These are phyloP conservation scores for Suillus lakei DNA, from an alignment of 768 basidiomycete species.

Conservation along the genomic window DNA sequence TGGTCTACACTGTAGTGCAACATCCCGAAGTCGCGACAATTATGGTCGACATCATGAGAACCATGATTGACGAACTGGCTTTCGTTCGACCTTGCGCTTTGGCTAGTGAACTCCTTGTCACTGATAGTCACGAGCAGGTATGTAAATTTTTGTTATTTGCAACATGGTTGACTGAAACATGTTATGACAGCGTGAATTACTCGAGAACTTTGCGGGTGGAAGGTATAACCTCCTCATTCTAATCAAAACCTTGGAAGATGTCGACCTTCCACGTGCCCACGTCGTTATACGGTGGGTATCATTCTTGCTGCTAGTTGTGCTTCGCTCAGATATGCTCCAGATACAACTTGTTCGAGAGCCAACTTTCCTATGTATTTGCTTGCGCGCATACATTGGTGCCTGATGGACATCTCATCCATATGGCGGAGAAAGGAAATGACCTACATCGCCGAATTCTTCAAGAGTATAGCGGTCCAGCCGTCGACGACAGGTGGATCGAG, in stretches of 20 bases:
- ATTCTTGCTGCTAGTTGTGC: not conserved
- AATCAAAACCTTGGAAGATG: constrained; percentile 61
- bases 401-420: constrained; percentile 60
- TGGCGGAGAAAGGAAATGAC: constrained; percentile 65
- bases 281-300: constrained; percentile 63
- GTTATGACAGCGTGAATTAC: constrained; percentile 47
- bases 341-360: constrained; percentile 66
- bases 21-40: constrained; percentile 55
- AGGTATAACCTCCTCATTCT: constrained; percentile 67
- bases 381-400: constrained; percentile 52
- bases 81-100: constrained; percentile 63
- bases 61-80: constrained; percentile 50
- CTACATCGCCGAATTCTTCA: constrained; percentile 57
- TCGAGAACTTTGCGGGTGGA: constrained; percentile 55
- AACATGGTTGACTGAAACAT: constrained; percentile 11
- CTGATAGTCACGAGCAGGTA: constrained; percentile 40
- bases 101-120: constrained; percentile 39
- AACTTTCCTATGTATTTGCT: constrained; percentile 60
- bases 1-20: constrained; percentile 48
- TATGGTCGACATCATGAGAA: constrained; percentile 63
- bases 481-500: constrained; percentile 56
- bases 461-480: constrained; percentile 43
- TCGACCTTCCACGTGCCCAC: constrained; percentile 60
- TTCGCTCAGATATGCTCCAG: constrained; percentile 36
- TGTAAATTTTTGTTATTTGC: constrained; percentile 12